Base-by-base conservation (phyloP, 148 eudicot species). In the Rhododendron simsii region DNA sequence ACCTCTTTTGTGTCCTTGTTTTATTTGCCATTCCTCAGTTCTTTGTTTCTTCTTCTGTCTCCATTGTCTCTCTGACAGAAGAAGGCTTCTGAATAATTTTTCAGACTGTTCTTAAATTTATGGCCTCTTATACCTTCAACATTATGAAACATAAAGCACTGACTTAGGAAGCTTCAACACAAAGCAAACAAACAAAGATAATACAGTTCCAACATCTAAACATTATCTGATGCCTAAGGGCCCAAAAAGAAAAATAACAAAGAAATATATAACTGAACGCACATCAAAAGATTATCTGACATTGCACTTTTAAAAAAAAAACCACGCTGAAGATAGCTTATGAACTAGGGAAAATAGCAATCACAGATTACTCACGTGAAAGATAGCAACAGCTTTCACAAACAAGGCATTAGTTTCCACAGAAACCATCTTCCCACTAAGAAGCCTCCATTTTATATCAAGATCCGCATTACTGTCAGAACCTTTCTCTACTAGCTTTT, bases 391-490 rank as follows among this genome's bases (percentile, higher is more conserved):
- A 90, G 98, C 99, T 83, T 91, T 92, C 0, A 94, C 83, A 74
- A 96, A 91, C 91, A 92, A 84, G 69, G 88, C 85, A 85, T 90
- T 87, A 71, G 87, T 89, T 35, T 92, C 96, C 79, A 89, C 94
- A 50, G 81, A 86, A 37, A 90, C 91, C 85, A 69, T 88, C 87
- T 91, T 92, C 83, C 98, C 95, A 89, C 92, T 91, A 55, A 95
- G 85, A 84, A 96, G 91, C 91, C 98, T 91, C 99, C 99, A 96
- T 87, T 81, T 91, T 55, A 96, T 87, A 88, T 92, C 93, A 84
- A 88, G 85, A 85, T 91, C 85, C 26, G 84, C 87, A 75, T 14
- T 63, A 63, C 77, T 39, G 51, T 85, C 87, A 28, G 88, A 78
- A 71, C 91, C 89, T 87, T 86, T 89, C 53, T 85, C 91, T 67